Evolutionary conservation across 768 basidiomycete genomes (phyloP), one percentile per base, ranked within the genome.

Genomic region (Lentinula sp.): DNA sequence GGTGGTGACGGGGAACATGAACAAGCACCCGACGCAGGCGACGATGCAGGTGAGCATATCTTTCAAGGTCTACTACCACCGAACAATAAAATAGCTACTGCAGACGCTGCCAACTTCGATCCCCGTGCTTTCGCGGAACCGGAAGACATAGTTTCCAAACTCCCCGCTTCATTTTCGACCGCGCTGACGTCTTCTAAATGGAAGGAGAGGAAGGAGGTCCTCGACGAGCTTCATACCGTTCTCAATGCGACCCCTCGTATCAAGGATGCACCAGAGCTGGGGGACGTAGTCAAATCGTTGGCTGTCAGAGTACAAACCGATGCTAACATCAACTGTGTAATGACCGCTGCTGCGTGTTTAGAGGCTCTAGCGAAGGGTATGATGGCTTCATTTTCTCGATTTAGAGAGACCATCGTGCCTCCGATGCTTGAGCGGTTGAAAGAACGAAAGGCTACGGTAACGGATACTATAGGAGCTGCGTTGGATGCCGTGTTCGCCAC

Each of bases 301-400:
- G 93, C 92, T 0, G 76, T 80, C 18, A 86, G 94, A 62, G 86
- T 97, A 67, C 85, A 91, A 59, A 83, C 83, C 62, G 97, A 99
- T 70, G 88, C 94, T 34, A 99, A 98, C 72, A 88, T 99, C 68
- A 93, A 92, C 66, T 98, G 95, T 70, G 97, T 99, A 54, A 90
- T 92, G 65, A 81, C 86, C 32, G 94, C 95, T 0, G 90, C 95
- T 11, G 84, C 84, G 37, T 88, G 93, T 65, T 73, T 98, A 64
- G 95, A 95, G 68, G 86, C 84, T 11, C 77, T 99, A 42, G 93
- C 94, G 15, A 91, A 87, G 67, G 94, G 89, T 16, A 76, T 98
- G 68, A 85, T 87, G 77, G 70, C 66, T 4, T 73, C 84, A 0
- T 98, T 98, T 71, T 87, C 83, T 23, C 83, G 83, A 70, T 87